These are phyloP conservation scores for Zygoascus sp. DNA, from an alignment of 1,139 yeast species.

Conservation along the genomic window DNA sequence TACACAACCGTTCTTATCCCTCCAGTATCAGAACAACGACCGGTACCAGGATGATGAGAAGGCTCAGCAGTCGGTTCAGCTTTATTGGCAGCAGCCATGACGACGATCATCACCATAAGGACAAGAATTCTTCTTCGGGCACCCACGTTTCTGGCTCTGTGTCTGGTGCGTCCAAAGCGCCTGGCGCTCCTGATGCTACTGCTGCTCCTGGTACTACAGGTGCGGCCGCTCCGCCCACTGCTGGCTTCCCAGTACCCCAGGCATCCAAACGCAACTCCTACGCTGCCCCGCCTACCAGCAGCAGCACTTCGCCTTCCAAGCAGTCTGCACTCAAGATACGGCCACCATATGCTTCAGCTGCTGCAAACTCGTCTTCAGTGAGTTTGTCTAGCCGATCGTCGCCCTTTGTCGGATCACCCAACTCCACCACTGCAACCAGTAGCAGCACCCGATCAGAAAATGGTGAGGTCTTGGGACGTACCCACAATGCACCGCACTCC, in stretches of 20 bases:
- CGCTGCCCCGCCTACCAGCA: not conserved
- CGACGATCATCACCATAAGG: not conserved
- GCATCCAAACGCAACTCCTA: not conserved
- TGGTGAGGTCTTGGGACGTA: not conserved
- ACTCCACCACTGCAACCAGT: not conserved
- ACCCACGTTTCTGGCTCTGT: too few relatives aligned
- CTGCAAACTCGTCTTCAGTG: not conserved
- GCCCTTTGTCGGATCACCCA: not conserved
- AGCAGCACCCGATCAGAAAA: not conserved
- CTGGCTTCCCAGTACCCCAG: not conserved
- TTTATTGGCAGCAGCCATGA: not conserved
- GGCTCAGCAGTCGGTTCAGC: conserved; percentile 11
- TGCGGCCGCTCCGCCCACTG: not conserved
- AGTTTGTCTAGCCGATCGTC: not conserved
- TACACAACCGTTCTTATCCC: conserved; percentile 4
- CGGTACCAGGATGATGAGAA: conserved; percentile 3
- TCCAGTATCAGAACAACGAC: conserved; percentile 1
- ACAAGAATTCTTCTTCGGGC: not conserved
- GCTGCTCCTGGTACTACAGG: not conserved
- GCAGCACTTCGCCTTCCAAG: not conserved
- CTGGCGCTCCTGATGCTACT: not conserved
- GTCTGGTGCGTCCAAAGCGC: not conserved
- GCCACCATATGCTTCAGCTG: not conserved
- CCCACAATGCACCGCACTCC: not conserved
- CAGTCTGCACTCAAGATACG: not conserved